Evolutionary conservation across 441 rosid species (phyloP).

Genomic region (Corymbia calophylla): DNA sequence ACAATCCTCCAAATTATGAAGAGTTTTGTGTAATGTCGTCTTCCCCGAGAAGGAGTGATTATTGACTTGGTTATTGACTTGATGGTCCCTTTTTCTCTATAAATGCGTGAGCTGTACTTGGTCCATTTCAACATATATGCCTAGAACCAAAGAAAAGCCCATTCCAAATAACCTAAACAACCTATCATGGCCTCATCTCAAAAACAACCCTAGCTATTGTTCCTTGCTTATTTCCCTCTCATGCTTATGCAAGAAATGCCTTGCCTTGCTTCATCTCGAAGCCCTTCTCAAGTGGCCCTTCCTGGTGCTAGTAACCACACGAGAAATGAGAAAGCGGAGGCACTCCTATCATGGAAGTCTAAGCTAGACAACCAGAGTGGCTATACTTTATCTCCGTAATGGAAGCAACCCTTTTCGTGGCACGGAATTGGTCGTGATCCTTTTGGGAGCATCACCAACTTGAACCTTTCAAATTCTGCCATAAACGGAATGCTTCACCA

Average conservation of each 20-base stretch:
- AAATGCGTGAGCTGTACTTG: background rate
- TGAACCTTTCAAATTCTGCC: background rate
- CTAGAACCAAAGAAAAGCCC: background rate
- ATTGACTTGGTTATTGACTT: too few relatives aligned
- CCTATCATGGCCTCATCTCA: background rate
- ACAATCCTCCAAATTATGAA: too few relatives aligned
- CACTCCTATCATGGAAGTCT: background rate
- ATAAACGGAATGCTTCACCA: background rate
- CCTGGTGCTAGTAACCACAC: background rate
- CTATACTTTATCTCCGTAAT: background rate
- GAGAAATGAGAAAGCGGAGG: background rate
- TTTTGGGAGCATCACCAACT: background rate
- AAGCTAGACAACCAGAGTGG: background rate
- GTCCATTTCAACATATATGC: too few relatives aligned
- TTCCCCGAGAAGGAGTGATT: too few relatives aligned
- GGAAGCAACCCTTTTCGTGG: background rate
- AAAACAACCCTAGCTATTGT: background rate
- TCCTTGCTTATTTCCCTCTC: background rate
- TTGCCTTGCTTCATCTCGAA: background rate
- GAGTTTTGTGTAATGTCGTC: too few relatives aligned
- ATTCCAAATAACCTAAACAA: background rate
- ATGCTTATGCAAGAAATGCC: background rate
- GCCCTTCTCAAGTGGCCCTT: background rate
- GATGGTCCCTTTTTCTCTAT: background rate
- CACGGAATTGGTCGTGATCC: background rate